These are phyloP conservation scores for Dryas integrifolia DNA, from an alignment of 331 rosid genomes.

Conservation along the genomic window DNA sequence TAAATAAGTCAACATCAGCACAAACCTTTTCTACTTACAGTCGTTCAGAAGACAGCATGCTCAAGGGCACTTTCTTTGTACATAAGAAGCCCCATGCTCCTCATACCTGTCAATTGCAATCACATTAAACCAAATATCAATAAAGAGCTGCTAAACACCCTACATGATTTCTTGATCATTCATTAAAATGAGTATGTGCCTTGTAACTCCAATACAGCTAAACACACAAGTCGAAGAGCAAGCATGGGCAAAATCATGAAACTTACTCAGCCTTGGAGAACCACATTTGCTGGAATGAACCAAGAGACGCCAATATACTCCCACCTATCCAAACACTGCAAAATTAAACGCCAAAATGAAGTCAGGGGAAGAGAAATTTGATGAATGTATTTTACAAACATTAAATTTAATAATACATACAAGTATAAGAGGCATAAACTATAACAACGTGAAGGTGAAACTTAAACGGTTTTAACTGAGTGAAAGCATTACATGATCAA, in stretches of 20 bases:
- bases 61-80: slow-evolving; percentile 95
- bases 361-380: slow-evolving; percentile 20
- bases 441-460: not conserved
- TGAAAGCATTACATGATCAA: not conserved
- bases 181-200: not conserved
- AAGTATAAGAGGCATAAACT: not conserved
- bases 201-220: not conserved
- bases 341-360: slow-evolving; percentile 24
- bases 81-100: slow-evolving; percentile 96
- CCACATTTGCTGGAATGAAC: slow-evolving; percentile 99
- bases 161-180: not conserved
- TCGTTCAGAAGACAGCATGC: not conserved
- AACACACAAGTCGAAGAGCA: not conserved
- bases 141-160: not conserved
- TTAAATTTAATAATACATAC: not conserved
- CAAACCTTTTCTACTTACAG: slow-evolving; percentile 17
- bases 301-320: slow-evolving; percentile 98
- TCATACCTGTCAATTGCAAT: slow-evolving; percentile 63
- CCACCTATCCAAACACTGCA: slow-evolving; percentile 99
- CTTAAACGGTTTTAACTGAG: not conserved
- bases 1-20: slow-evolving; percentile 3
- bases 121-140: slow-evolving; percentile 1
- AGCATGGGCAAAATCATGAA: slow-evolving; percentile 4
- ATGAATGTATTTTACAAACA: not conserved
- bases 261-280: slow-evolving; percentile 95